Base-by-base conservation (phyloP, 768 basidiomycete species). In the Tricholoma hemisulphureum region DNA sequence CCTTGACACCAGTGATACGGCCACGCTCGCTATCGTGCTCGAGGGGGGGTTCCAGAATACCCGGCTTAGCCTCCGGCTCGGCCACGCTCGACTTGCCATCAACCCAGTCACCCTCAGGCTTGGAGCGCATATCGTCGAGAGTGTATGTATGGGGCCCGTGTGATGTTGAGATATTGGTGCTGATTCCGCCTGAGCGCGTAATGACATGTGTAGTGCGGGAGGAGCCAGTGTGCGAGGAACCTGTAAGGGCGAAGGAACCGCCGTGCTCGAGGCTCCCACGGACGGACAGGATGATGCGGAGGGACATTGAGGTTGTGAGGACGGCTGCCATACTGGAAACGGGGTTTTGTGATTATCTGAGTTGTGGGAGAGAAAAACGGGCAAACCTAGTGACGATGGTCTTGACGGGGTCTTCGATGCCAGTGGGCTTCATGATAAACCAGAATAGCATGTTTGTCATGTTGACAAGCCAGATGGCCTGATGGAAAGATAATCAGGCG, bases 361-460 rank as follows among this genome's bases (percentile, higher is more conserved):
- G 23, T 23, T 8, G 13, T 4, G 21, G 34, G 49, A 41, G 21
- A 14, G 14, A 16, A 9, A 26, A 56, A 29, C 23, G 21, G 23
- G 50, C 63, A 45, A 58, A 81, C 81, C 80, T 85, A 21, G 89
- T 90, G 41, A 92, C 83, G 67, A 92, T 89, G 32, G 91, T 93
- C 69, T 83, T 87, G 77, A 93, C 83, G 59, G 88, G 82, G 72
- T 94, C 91, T 0, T 65, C 55, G 20, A 62, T 46, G 49, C 74
- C 83, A 46, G 84, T 86, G 23, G 91, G 88, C 52, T 69, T 85
- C 70, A 88, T 83, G 74, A 89, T 83, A 75, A 94, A 92, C 87
- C 89, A 93, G 80, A 92, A 94, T 69, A 92, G 73, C 69, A 91
- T 80, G 77, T 93, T 94, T 75, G 80, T 78, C 72, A 91, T 80